Evolutionary conservation across 108 stramenopile species (phyloP).

Genomic region (Epithemia pelagica): DNA sequence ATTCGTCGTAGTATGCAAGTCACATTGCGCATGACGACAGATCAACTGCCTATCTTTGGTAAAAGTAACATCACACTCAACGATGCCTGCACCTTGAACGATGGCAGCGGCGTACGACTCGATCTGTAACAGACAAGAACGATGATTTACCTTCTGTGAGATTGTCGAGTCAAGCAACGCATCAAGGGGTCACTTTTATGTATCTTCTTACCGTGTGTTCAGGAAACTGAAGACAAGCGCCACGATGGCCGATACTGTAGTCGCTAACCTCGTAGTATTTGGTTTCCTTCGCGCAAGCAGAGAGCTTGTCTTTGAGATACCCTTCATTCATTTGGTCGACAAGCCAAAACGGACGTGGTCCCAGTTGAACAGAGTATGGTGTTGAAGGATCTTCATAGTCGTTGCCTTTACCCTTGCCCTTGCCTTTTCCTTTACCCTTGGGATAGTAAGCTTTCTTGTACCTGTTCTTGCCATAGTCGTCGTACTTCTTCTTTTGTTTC

Average conservation of each 20-base stretch:
- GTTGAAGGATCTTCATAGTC: neutral
- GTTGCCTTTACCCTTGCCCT: neutral
- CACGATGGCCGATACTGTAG: constrained; percentile 67
- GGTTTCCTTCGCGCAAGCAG: constrained; percentile 34
- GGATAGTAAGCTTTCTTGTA: neutral
- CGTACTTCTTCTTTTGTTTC: too few relatives aligned
- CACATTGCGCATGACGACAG: constrained; percentile 72
- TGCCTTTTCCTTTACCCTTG: neutral
- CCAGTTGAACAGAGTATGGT: constrained; percentile 20
- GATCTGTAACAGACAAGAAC: neutral
- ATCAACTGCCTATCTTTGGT: constrained; percentile 58
- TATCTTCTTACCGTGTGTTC: constrained; percentile 38
- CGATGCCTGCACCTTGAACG: constrained; percentile 52
- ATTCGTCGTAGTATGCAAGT: constrained; percentile 69
- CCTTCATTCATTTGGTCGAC: constrained; percentile 43
- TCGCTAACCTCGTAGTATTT: constrained; percentile 32
- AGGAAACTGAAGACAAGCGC: constrained; percentile 56
- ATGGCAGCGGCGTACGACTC: constrained; percentile 5
- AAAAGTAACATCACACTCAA: constrained; percentile 80
- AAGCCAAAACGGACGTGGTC: constrained; percentile 57
- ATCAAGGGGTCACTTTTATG: neutral
- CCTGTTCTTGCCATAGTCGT: neutral
- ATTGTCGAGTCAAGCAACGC: neutral
- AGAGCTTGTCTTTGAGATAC: constrained; percentile 41
- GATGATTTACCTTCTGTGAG: too few relatives aligned